These are phyloP conservation scores for Mesembryanthemum crystallinum DNA, from an alignment of 148 eudicot genomes.

Conservation along the genomic window DNA sequence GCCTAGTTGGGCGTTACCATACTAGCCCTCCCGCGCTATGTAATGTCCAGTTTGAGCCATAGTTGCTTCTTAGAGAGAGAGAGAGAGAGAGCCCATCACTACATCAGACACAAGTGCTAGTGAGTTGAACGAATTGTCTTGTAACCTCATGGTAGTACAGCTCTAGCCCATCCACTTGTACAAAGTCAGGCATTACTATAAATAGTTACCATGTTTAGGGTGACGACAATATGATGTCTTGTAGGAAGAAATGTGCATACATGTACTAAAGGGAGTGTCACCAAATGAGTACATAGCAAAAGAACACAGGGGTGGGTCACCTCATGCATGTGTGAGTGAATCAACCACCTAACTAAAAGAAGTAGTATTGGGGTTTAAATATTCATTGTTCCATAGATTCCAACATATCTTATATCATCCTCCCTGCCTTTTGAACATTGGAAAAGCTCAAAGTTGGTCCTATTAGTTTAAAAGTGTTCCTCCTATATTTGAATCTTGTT, in stretches of 20 bases:
- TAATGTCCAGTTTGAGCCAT: too few species aligned
- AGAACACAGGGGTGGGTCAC: too few species aligned
- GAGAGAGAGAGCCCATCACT: too few species aligned
- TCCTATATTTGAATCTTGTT: too few species aligned
- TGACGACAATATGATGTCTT: not conserved
- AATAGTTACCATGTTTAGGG: too few species aligned
- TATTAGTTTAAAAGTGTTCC: not conserved
- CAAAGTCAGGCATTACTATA: too few species aligned
- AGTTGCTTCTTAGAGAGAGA: too few species aligned
- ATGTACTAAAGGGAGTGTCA: not conserved
- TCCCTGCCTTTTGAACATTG: constrained; percentile 1
- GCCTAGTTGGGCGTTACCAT: too few species aligned
- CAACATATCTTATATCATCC: constrained; percentile 13
- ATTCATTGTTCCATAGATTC: constrained; percentile 16
- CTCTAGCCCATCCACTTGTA: not conserved
- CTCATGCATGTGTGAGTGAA: constrained; percentile 15
- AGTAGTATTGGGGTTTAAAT: constrained; percentile 3
- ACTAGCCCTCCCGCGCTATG: too few species aligned
- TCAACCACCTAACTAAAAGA: not conserved
- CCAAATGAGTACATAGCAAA: not conserved
- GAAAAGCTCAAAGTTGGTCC: constrained; percentile 11
- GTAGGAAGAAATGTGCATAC: not conserved
- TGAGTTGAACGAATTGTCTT: too few species aligned
- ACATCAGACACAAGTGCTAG: too few species aligned
- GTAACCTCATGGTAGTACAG: too few species aligned